Evolutionary conservation across 495 filamentous ascomycete genomes (phyloP), one percentile per base, ranked within the genome.

Genomic region (Penicillium cataractarum): DNA sequence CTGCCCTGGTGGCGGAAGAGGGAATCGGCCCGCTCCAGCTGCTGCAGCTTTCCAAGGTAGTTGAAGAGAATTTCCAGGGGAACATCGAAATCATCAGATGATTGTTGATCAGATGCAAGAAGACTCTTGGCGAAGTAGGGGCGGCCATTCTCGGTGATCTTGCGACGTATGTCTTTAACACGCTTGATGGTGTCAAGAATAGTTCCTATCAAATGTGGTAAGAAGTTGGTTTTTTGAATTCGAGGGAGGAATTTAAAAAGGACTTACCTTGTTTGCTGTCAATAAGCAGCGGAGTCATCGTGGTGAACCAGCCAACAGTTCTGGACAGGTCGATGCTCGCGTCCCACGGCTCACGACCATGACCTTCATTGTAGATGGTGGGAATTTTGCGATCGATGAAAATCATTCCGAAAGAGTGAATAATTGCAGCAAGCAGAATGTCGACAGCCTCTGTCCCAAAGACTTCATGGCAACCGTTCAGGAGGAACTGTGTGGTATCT

Each of bases 21-120:
- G 0, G 86, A 82, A 39, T 88, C 84, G 10, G 80, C 74, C 2
- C 83, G 78, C 68, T 88, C 86, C 4, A 88, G 71, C 53, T 86
- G 82, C 58, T 88, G 86, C 37, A 84, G 73, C 12, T 80, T 76
- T 3, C 87, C 89, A 31, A 86, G 80, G 65, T 90, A 90, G 63
- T 87, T 90, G 71, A 91, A 89, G 4, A 87, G 77, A 33, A 91
- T 83, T 74, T 92, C 89, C 49, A 90, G 74, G 1, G 88, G 88
- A 68, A 82, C 81, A 24, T 72, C 67, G 33, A 84, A 84, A 12
- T 74, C 73, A 27, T 77, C 60, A 48, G 71, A 57, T 15, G 79
- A 65, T 12, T 81, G 74, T 29, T 78, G 79, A 3, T 74, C 61
- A 17, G 80, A 66, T 15, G 78, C 74, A 24, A 86, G 77, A 29